A percentile compares a stretch with the other conserved stretches of the same genome.
phyloP scores from a whole-genome alignment of 192 early-diverging fungal genomes.

The Jimgerdemannia lactiflua region DNA sequence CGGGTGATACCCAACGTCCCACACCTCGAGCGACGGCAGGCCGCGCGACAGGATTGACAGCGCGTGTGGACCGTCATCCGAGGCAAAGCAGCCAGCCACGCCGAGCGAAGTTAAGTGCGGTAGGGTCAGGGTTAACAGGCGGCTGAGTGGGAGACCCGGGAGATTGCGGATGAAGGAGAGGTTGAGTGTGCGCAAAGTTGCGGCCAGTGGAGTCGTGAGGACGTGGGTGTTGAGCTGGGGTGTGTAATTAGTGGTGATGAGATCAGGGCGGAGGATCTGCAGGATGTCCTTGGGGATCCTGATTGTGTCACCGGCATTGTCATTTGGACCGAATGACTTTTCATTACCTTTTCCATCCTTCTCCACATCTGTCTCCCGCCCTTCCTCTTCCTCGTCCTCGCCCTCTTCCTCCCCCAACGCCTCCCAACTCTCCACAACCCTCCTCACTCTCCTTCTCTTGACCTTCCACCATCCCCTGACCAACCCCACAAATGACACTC shows the following conservation, averaged over 20 bases:
- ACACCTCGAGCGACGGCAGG: slow-evolving; percentile 5
- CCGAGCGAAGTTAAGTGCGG: slow-evolving; percentile 12
- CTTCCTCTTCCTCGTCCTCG: neutral
- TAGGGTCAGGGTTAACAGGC: slow-evolving; percentile 11
- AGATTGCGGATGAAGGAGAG: slow-evolving; percentile 17
- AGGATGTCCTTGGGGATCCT: neutral
- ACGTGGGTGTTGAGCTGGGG: neutral
- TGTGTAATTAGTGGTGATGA: neutral
- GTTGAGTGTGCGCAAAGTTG: slow-evolving; percentile 4
- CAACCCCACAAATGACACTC: neutral
- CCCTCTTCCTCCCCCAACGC: too few species aligned
- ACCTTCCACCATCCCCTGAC: too few species aligned
- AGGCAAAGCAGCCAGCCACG: slow-evolving; percentile 4
- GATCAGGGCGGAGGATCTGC: neutral
- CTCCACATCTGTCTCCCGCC: neutral
- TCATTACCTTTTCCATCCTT: slow-evolving; percentile 7
- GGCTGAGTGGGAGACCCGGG: slow-evolving; percentile 1
- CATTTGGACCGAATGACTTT: too few species aligned
- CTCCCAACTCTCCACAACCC: too few species aligned
- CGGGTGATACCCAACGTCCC: slow-evolving; percentile 22
- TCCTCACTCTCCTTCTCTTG: too few species aligned
- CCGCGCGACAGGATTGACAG: slow-evolving; percentile 15
- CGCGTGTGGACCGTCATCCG: slow-evolving; percentile 4
- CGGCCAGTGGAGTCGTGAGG: slow-evolving; percentile 4
- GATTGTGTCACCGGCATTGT: too few species aligned